Evolutionary conservation across 2,329 filamentous ascomycete genomes (phyloP).

Genomic region (Penicillium fuscoglaucum): DNA sequence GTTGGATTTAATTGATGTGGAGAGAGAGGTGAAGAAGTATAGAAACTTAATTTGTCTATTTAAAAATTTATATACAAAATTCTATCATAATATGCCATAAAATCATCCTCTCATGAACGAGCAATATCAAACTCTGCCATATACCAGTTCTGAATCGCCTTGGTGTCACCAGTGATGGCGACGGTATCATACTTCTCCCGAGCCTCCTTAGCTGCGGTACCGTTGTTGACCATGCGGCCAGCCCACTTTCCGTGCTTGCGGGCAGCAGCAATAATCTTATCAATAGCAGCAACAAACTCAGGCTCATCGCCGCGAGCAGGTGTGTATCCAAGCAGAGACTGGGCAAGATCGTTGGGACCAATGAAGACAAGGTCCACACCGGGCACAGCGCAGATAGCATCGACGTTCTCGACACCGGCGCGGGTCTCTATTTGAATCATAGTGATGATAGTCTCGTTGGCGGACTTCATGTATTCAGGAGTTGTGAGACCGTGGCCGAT

Average conservation of each 20-base stretch:
- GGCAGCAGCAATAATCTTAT: constrained; percentile 58
- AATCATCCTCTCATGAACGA: constrained; percentile 29
- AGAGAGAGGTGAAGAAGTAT: too few species aligned
- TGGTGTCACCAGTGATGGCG: constrained; percentile 49
- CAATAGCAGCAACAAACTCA: constrained; percentile 61
- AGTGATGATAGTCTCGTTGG: constrained; percentile 37
- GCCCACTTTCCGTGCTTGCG: constrained; percentile 65
- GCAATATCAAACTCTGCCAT: constrained; percentile 44
- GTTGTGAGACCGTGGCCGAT: constrained; percentile 36
- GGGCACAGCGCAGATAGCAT: constrained; percentile 41
- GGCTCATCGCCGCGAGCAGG: constrained; percentile 56
- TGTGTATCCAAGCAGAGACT: constrained; percentile 59
- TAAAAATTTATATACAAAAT: constrained; percentile 3
- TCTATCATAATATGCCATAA: not conserved
- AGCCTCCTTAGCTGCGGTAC: constrained; percentile 43
- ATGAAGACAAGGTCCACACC: constrained; percentile 44
- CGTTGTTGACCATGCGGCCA: constrained; percentile 54
- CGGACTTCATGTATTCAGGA: constrained; percentile 35
- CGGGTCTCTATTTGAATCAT: constrained; percentile 45
- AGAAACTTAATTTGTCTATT: not conserved
- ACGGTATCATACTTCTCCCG: constrained; percentile 46
- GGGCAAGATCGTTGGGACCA: constrained; percentile 39
- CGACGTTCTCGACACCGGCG: constrained; percentile 42
- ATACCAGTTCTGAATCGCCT: constrained; percentile 55
- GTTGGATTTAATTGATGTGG: not conserved